Evolutionary conservation across 1,284 basidiomycete species (phyloP), one percentile per base, ranked within the genome.

Genomic region (Rhizopogon hawkerae): DNA sequence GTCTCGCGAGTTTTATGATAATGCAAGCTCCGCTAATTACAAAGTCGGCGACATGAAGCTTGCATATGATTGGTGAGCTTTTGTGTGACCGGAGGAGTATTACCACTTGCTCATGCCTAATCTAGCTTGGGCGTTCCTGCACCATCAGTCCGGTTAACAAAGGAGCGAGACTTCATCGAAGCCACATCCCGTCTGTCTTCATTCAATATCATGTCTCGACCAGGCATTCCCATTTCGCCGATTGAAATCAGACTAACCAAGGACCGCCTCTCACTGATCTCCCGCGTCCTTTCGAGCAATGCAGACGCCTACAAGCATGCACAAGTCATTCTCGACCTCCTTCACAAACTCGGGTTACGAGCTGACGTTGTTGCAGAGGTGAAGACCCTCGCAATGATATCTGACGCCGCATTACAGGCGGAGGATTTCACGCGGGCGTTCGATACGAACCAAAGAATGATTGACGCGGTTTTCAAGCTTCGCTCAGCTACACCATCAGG

Each of bases 11-110:
- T 84, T 94, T 56, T 97, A 96, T 66, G 91, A 96, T 63, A 95
- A 95, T 57, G 88, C 94, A 3, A 84, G 77, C 54, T 88, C 84
- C 1, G 93, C 91, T 2, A 97, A 96, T 60, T 86, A 92, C 60
- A 88, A 92, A 57, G 78, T 81, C 42, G 92, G 92, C 4, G 90
- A 94, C 47, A 96, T 97, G 92, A 94, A 92, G 66, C 72, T 92
- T 35, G 93, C 93, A 1, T 93, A 93, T 65, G 90, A 95, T 52
- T 95, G 92, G 93, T 94, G 64, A 62, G 78, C 62, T 34, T 38
- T 52, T 13, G 44, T 24, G 49, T 2, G 13, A 6, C 18, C 29
- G 43, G 21, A 47, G 26, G 34, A 34, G 21, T 21, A 21, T 21
- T 35, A 49, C 55, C 18, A 52, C 41, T 8, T 34, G 54, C 44